A percentile compares a stretch with the other conserved stretches of the same genome.
phyloP scores from a whole-genome alignment of 768 basidiomycete species.

The Suillus plorans region DNA sequence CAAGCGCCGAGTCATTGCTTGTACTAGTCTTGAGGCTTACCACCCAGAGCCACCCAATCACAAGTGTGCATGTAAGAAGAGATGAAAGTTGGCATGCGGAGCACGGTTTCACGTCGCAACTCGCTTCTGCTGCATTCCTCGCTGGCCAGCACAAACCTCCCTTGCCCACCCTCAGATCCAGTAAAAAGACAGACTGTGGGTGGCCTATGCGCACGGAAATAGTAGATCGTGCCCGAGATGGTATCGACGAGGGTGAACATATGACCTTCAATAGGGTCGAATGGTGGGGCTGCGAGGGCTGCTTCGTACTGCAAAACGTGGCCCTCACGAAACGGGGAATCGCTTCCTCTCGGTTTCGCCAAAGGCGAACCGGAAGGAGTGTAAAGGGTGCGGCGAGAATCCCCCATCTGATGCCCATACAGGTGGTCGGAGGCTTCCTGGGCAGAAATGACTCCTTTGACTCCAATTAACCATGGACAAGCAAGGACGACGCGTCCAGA shows the following conservation, averaged over 20 bases:
- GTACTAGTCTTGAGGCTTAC: background rate
- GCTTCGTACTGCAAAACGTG: slow-evolving; percentile 11
- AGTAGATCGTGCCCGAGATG: slow-evolving; percentile 20
- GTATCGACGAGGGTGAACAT: slow-evolving; percentile 27
- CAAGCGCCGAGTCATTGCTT: no score
- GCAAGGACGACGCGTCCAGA: slow-evolving; percentile 17
- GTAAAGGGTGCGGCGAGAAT: slow-evolving; percentile 11
- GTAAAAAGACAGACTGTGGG: slow-evolving; percentile 26
- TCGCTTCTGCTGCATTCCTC: slow-evolving; percentile 22
- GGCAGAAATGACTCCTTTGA: slow-evolving; percentile 25
- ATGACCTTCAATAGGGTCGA: background rate
- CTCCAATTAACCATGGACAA: slow-evolving; percentile 23
- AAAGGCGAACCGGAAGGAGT: slow-evolving; percentile 19
- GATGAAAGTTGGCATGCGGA: slow-evolving; percentile 23
- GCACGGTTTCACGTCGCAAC: slow-evolving; percentile 24
- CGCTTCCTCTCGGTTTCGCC: background rate
- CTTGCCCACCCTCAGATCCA: slow-evolving; percentile 20
- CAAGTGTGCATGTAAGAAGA: slow-evolving; percentile 18
- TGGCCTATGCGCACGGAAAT: slow-evolving; percentile 20
- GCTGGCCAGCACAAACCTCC: slow-evolving; percentile 22
- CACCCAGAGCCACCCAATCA: slow-evolving; percentile 23
- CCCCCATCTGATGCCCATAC: slow-evolving; percentile 14
- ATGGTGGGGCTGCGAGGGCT: background rate
- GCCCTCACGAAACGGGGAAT: slow-evolving; percentile 19
- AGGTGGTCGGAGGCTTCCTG: slow-evolving; percentile 16